Conservation (phyloP, 805 yeast genomes). For the Zygotorulaspora chibaensis region DNA sequence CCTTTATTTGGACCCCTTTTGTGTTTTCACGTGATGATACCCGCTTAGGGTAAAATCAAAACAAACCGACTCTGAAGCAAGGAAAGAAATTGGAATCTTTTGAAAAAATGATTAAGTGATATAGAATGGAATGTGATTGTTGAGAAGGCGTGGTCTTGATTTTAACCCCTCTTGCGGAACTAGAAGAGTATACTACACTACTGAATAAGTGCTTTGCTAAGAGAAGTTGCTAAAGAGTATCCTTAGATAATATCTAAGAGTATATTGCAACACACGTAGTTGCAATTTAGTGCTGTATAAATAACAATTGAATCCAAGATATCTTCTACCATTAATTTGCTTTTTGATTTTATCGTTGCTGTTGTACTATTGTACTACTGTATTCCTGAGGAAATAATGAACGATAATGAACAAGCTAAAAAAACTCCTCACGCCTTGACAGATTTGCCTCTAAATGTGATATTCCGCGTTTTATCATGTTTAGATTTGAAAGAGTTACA, state of each 20-base stretch:
- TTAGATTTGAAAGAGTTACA: conserved; percentile 23
- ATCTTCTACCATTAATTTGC: conserved; percentile 4
- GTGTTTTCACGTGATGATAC: conserved; percentile 8
- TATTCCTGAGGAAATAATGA: conserved; percentile 4
- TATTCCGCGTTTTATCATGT: conserved; percentile 23
- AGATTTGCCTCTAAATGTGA: conserved; percentile 25
- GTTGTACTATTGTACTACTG: conserved; percentile 7
- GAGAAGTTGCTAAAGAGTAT: not conserved
- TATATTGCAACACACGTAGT: not conserved
- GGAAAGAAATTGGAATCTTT: not conserved
- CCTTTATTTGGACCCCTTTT: no score
- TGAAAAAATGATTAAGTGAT: not conserved
- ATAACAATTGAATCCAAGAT: conserved; percentile 2
- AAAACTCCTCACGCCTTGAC: conserved; percentile 2
- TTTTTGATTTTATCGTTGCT: conserved; percentile 6
- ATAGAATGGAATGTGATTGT: no score
- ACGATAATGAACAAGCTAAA: not conserved
- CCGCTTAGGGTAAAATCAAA: conserved; percentile 12
- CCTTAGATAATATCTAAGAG: not conserved
- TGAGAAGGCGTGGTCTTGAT: no score
- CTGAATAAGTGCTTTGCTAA: not conserved
- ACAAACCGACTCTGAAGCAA: conserved; percentile 4
- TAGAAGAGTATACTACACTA: no score
- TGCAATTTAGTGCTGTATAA: not conserved
- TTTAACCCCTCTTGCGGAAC: no score